phyloP scores from a whole-genome alignment of 495 filamentous ascomycete genomes.

The Margaritispora aquatica region DNA sequence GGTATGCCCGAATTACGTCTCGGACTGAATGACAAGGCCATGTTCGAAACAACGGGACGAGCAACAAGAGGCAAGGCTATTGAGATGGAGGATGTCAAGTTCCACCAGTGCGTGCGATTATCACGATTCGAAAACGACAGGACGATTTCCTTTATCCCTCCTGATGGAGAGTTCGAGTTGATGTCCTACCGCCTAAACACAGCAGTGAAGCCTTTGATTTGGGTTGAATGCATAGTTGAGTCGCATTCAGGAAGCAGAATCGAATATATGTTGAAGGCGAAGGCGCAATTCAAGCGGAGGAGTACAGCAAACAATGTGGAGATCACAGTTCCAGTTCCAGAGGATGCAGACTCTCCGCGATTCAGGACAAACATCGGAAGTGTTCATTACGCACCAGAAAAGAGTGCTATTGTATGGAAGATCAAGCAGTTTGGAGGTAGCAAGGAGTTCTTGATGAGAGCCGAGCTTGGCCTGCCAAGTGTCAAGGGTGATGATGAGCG shows the following conservation, averaged over 20 bases:
- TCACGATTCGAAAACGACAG: conserved; percentile 97
- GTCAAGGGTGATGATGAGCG: conserved; percentile 96
- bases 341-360: conserved; percentile 92
- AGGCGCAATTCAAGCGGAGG: conserved; percentile 96
- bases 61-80: conserved; percentile 95
- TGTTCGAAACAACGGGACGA: conserved; percentile 97
- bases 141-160: conserved; percentile 98
- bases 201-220: conserved; percentile 96
- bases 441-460: conserved; percentile 99
- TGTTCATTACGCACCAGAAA: conserved; percentile 98
- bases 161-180: conserved; percentile 97
- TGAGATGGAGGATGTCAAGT: conserved; percentile 99
- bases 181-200: conserved; percentile 99
- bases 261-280: conserved; percentile 98
- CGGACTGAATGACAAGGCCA: conserved; percentile 97
- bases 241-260: conserved; percentile 90
- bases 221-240: conserved; percentile 98
- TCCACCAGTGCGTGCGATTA: conserved; percentile 96
- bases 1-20: conserved; percentile 97
- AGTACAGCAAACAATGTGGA: conserved; percentile 99
- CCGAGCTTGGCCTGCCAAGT: conserved; percentile 90
- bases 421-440: conserved; percentile 99
- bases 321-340: conserved; percentile 93
- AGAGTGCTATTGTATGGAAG: conserved; percentile 98
- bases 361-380: conserved; percentile 97